Conservation (phyloP, 768 basidiomycete genomes). For the Butyriboletus loyo region DNA sequence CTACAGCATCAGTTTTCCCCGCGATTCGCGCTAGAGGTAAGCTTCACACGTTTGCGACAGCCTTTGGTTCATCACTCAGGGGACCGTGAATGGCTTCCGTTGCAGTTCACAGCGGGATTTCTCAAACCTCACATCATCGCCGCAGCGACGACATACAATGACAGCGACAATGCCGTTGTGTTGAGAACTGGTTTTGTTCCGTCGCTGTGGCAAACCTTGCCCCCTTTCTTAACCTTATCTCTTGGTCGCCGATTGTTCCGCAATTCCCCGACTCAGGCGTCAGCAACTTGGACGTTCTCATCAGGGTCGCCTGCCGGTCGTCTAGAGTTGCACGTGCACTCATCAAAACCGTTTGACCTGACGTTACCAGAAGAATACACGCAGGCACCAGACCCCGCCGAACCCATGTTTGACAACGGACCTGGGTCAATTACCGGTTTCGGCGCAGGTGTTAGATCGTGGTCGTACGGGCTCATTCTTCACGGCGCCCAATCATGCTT, state of each 20-base stretch:
- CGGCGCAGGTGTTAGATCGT: conserved; percentile 43
- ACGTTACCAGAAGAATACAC: conserved; percentile 24
- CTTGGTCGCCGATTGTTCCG: conserved; percentile 52
- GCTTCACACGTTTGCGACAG: conserved; percentile 16
- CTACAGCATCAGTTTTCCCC: conserved; percentile 77
- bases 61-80: conserved; percentile 6
- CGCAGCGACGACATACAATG: conserved; percentile 47
- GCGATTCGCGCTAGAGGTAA: conserved; percentile 48
- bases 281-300: conserved; percentile 32
- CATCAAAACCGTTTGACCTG: conserved; percentile 40
- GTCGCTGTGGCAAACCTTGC: conserved; percentile 26
- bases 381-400: conserved; percentile 18
- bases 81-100: conserved; percentile 14
- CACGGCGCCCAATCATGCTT: conserved; percentile 46
- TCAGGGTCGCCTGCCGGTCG: conserved; percentile 22
- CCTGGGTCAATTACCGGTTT: conserved; percentile 54
- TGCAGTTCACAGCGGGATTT: conserved; percentile 40
- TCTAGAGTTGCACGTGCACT: conserved; percentile 43
- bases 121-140: conserved; percentile 40
- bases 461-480: conserved; percentile 49
- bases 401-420: conserved; percentile 25
- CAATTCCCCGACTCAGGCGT: conserved; percentile 44
- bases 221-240: conserved; percentile 43
- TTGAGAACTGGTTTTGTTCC: conserved; percentile 39
- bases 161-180: conserved; percentile 44